Percentiles rank a stretch among this genome's conserved stretches.
phyloP scores from a whole-genome alignment of 345 rosid genomes.

The Atalantia buxifolia region DNA sequence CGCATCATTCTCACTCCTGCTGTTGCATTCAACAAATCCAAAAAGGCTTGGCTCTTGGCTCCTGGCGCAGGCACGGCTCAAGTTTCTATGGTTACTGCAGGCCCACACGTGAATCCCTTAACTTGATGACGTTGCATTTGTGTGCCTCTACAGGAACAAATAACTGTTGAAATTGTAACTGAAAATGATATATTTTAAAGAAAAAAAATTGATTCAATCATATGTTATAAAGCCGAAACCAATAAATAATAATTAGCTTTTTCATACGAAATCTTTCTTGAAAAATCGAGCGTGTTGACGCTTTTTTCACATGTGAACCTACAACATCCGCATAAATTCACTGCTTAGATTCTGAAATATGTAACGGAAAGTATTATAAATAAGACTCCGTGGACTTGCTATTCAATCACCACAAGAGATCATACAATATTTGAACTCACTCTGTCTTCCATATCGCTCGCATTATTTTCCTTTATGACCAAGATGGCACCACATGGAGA shows the following conservation, averaged over 20 bases:
- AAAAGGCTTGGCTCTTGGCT: not conserved
- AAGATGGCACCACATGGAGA: constrained; percentile 72
- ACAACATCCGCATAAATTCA: constrained; percentile 35
- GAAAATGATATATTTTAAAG: not conserved
- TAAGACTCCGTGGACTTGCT: not conserved
- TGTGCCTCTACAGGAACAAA: not conserved
- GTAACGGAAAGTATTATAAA: constrained; percentile 23
- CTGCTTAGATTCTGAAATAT: not conserved
- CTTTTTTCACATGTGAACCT: constrained; percentile 27
- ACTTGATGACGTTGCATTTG: not conserved
- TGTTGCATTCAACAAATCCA: not conserved
- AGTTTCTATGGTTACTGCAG: not conserved
- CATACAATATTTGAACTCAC: not conserved
- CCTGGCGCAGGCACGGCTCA: not conserved
- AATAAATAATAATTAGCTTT: not conserved
- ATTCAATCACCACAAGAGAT: not conserved
- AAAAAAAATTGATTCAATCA: not conserved
- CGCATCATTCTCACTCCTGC: not conserved
- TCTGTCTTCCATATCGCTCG: not conserved
- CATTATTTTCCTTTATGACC: not conserved
- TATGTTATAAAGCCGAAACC: not conserved
- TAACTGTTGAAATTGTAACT: not conserved
- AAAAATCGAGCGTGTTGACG: constrained; percentile 38
- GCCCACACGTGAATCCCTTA: constrained; percentile 7
- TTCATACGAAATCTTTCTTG: constrained; percentile 16